These are phyloP conservation scores for Lachnellula subtilissima DNA, from an alignment of 2,329 filamentous ascomycete genomes.

Conservation along the genomic window DNA sequence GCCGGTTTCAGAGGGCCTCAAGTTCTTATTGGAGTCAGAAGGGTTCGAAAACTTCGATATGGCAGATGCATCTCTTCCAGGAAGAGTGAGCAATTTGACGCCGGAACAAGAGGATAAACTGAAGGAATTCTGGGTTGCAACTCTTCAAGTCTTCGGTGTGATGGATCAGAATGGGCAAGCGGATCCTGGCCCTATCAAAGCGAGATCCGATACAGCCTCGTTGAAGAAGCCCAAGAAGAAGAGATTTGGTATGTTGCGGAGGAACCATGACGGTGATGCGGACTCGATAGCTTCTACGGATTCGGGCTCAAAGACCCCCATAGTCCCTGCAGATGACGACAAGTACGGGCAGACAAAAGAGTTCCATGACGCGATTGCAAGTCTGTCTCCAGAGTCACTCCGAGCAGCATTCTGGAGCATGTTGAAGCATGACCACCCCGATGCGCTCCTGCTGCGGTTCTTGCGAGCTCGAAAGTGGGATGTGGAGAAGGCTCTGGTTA, in stretches of 20 bases:
- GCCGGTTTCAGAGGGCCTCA: not conserved
- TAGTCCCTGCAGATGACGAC: slow-evolving; percentile 58
- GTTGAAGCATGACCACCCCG: slow-evolving; percentile 93
- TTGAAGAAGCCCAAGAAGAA: slow-evolving; percentile 67
- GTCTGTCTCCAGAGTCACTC: slow-evolving; percentile 71
- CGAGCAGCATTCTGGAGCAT: slow-evolving; percentile 83
- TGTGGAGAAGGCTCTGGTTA: slow-evolving; percentile 83
- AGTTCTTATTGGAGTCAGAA: not conserved
- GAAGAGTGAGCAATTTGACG: slow-evolving; percentile 83
- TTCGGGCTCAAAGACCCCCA: slow-evolving; percentile 8
- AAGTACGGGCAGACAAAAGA: slow-evolving; percentile 90
- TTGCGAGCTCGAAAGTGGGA: slow-evolving; percentile 93
- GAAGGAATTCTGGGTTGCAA: slow-evolving; percentile 75
- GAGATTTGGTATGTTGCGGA: slow-evolving; percentile 64
- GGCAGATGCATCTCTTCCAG: slow-evolving; percentile 50
- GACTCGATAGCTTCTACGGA: slow-evolving; percentile 35
- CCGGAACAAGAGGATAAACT: slow-evolving; percentile 83
- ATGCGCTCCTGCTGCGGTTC: slow-evolving; percentile 77
- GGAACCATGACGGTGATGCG: slow-evolving; percentile 48
- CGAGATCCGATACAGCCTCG: slow-evolving; percentile 19
- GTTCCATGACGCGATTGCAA: slow-evolving; percentile 76
- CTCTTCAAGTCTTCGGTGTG: slow-evolving; percentile 72
- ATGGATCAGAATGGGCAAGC: slow-evolving; percentile 32
- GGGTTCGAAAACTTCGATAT: slow-evolving; percentile 29
- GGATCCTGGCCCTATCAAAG: slow-evolving; percentile 19